These are phyloP conservation scores for Calocybe gangraenosa DNA, from an alignment of 768 basidiomycete species.

Conservation along the genomic window DNA sequence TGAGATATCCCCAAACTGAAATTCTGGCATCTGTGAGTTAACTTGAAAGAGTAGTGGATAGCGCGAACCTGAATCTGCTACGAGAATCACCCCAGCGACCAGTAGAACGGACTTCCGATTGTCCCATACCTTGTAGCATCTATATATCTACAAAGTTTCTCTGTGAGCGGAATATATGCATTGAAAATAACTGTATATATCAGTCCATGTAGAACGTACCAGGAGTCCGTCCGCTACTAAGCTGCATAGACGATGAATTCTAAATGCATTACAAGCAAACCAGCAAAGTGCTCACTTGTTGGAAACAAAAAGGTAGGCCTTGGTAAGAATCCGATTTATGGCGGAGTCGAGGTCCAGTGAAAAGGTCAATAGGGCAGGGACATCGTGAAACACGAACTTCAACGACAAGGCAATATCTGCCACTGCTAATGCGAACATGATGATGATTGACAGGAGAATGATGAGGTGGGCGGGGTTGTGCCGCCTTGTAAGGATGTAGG, in stretches of 20 bases:
- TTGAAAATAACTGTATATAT: too few species aligned
- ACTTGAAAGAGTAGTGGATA: background rate
- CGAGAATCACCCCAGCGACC: slow-evolving; percentile 18
- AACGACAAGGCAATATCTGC: slow-evolving; percentile 30
- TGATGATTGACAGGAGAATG: slow-evolving; percentile 25
- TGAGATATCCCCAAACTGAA: slow-evolving; percentile 20
- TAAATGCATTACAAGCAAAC: background rate
- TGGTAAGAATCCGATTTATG: slow-evolving; percentile 16
- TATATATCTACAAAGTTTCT: slow-evolving; percentile 3
- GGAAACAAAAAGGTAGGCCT: slow-evolving; percentile 33
- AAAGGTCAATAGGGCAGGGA: slow-evolving; percentile 11
- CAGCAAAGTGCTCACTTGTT: slow-evolving; percentile 33
- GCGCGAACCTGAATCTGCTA: slow-evolving; percentile 28
- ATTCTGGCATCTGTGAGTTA: background rate
- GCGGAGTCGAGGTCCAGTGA: background rate
- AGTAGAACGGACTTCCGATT: slow-evolving; percentile 4
- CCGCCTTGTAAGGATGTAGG: slow-evolving; percentile 27
- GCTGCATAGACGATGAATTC: background rate
- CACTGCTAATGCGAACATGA: slow-evolving; percentile 33
- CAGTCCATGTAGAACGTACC: slow-evolving; percentile 3
- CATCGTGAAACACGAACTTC: slow-evolving; percentile 22
- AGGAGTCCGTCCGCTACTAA: slow-evolving; percentile 29
- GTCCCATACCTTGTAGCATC: slow-evolving; percentile 13
- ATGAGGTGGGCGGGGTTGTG: slow-evolving; percentile 23
- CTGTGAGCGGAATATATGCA: background rate